phyloP scores from a whole-genome alignment of 805 yeast genomes.

The Schizosaccharomyces osmophilus region DNA sequence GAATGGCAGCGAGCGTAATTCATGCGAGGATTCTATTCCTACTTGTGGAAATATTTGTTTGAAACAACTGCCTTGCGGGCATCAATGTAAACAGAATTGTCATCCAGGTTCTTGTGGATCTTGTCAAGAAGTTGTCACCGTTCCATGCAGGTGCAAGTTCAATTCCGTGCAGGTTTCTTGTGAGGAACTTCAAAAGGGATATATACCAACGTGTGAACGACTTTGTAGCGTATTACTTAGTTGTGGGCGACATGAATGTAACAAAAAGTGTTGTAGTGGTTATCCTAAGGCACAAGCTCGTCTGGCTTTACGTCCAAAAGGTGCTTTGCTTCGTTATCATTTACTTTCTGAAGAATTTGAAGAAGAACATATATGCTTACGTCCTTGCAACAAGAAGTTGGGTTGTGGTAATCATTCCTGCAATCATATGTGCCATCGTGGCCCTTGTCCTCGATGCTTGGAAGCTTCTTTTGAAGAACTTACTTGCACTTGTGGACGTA shows the following conservation, averaged over 20 bases:
- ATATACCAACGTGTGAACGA: slow-evolving; percentile 23
- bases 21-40: slow-evolving; percentile 60
- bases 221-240: slow-evolving; percentile 52
- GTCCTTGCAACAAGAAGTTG: slow-evolving; percentile 10
- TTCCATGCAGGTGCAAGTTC: slow-evolving; percentile 39
- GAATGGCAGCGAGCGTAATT: slow-evolving; percentile 18
- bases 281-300: slow-evolving; percentile 36
- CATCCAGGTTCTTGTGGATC: slow-evolving; percentile 57
- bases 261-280: slow-evolving; percentile 39
- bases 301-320: slow-evolving; percentile 1
- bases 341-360: slow-evolving; percentile 12
- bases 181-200: not conserved
- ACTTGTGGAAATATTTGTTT: slow-evolving; percentile 45
- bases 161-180: slow-evolving; percentile 5
- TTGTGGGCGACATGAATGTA: slow-evolving; percentile 63
- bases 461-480: slow-evolving; percentile 13
- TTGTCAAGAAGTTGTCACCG: slow-evolving; percentile 30
- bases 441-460: slow-evolving; percentile 14
- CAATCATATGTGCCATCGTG: slow-evolving; percentile 12
- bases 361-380: slow-evolving; percentile 12
- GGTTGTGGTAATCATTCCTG: slow-evolving; percentile 13
- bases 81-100: slow-evolving; percentile 38
- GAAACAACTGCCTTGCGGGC: slow-evolving; percentile 48
- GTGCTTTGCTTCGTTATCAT: slow-evolving; percentile 12
- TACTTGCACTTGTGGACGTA: slow-evolving; percentile 13